Base-by-base conservation (phyloP, 768 basidiomycete species). In the Rhizopogon rudus region DNA sequence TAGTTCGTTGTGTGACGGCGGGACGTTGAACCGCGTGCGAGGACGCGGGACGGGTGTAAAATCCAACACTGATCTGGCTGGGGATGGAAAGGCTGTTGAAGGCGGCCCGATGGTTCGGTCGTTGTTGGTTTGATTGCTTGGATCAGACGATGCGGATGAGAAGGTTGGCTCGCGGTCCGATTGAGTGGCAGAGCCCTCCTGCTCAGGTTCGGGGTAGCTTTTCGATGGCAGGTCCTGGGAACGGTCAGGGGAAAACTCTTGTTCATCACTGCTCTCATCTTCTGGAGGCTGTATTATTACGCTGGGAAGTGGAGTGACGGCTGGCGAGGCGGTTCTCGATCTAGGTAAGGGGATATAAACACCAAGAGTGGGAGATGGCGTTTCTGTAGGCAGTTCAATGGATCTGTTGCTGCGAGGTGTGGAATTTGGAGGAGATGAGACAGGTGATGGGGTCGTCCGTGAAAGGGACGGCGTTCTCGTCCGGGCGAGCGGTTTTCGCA, bases 381-480 rank as follows among this genome's bases (percentile, higher is more conserved):
- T 63, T 3, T 77, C 78, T 5, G 63, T 66, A 40, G 73, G 67
- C 40, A 77, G 57, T 6, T 59, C 63, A 6, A 75, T 57, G 3
- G 84, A 84, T 40, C 72, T 73, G 53, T 70, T 77, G 55, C 83
- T 86, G 12, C 75, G 76, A 22, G 86, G 86, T 2, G 86, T 88
- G 3, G 86, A 84, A 58, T 87, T 77, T 1, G 81, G 67, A 0
- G 84, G 78, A 5, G 84, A 86, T 10, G 86, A 82, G 0, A 77
- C 74, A 22, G 75, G 76, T 1, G 83, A 84, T 35, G 82, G 78
- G 0, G 79, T 77, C 1, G 84, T 86, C 50, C 78, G 79, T 7
- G 87, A 80, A 8, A 88, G 73, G 2, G 86, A 87, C 5, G 87
- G 87, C 5, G 86, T 87, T 28, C 86, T 81, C 17, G 75, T 73